A percentile compares a stretch with the other conserved stretches of the same genome.
Evolutionary conservation across 2,329 filamentous ascomycete species (phyloP).

Genomic region (Dothistroma pini): DNA sequence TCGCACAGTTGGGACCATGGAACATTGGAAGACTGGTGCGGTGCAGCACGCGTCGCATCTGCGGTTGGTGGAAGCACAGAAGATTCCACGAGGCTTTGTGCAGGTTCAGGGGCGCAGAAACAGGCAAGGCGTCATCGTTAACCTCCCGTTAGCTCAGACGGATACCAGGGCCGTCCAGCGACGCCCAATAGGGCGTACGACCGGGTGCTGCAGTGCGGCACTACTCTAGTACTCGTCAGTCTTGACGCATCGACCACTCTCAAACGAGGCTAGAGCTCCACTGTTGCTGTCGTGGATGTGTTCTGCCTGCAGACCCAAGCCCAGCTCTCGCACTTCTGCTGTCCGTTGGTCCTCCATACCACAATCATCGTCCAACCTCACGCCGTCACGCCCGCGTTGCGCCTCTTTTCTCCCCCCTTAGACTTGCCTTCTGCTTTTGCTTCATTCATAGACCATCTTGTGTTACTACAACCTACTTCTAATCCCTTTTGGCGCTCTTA

Average conservation of each 20-base stretch:
- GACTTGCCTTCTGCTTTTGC: conserved; percentile 14
- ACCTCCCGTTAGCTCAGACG: not conserved
- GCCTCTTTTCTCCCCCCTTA: conserved; percentile 5
- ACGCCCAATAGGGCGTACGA: not conserved
- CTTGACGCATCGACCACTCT: not conserved
- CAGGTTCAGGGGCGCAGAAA: conserved; percentile 3
- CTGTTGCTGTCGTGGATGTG: not conserved
- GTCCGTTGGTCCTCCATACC: not conserved
- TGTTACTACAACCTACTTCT: conserved; percentile 24
- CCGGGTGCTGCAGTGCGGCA: not conserved
- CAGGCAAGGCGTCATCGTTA: conserved; percentile 6
- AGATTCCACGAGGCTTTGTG: conserved; percentile 1
- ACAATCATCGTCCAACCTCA: conserved; percentile 17
- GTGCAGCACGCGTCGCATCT: not conserved
- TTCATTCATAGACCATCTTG: conserved; percentile 16
- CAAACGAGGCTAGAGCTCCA: conserved; percentile 2
- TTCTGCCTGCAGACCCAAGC: conserved; percentile 1
- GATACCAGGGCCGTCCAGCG: not conserved
- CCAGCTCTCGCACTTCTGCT: not conserved
- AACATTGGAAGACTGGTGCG: too few species aligned
- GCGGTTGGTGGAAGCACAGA: not conserved
- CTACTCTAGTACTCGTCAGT: conserved; percentile 3
- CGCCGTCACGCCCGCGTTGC: conserved; percentile 6
- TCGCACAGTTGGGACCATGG: not conserved
- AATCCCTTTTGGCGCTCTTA: conserved; percentile 10